Percentiles rank a stretch among this genome's conserved stretches.
Conservation (phyloP, 2,329 filamentous ascomycete species). For the Trichoderma oligosporum region DNA sequence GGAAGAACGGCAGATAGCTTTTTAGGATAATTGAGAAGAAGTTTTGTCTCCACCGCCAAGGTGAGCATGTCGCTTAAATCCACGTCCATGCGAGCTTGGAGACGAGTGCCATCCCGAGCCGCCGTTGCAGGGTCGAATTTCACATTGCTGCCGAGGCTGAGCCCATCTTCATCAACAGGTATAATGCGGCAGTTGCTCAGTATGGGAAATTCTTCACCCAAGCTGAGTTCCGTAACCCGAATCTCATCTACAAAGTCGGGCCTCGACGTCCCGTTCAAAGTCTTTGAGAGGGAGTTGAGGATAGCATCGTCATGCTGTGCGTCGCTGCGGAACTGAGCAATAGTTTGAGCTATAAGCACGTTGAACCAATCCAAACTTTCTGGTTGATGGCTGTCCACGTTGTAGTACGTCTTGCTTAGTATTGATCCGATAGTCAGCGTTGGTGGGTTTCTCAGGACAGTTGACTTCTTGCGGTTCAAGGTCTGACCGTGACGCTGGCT, state of each 20-base stretch:
- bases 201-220: conserved; percentile 97
- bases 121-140: conserved; percentile 52
- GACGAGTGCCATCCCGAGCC: conserved; percentile 62
- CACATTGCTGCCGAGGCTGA: conserved; percentile 50
- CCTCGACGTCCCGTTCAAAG: conserved; percentile 80
- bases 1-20: conserved; percentile 83
- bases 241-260: conserved; percentile 94
- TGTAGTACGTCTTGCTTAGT: conserved; percentile 95
- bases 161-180: conserved; percentile 76
- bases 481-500: conserved; percentile 40
- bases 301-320: conserved; percentile 90
- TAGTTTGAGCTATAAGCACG: conserved; percentile 91
- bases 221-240: conserved; percentile 83
- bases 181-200: conserved; percentile 98
- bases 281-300: conserved; percentile 74
- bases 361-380: conserved; percentile 99
- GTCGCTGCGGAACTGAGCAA: conserved; percentile 90
- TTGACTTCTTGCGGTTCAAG: conserved; percentile 63
- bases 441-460: conserved; percentile 67
- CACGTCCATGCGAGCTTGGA: conserved; percentile 95
- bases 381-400: conserved; percentile 89
- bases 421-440: conserved; percentile 89
- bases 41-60: conserved; percentile 86
- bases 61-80: conserved; percentile 96
- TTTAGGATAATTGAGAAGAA: conserved; percentile 92